Conservation (phyloP, 139 green algal species). For the Nannochloris sp. region DNA sequence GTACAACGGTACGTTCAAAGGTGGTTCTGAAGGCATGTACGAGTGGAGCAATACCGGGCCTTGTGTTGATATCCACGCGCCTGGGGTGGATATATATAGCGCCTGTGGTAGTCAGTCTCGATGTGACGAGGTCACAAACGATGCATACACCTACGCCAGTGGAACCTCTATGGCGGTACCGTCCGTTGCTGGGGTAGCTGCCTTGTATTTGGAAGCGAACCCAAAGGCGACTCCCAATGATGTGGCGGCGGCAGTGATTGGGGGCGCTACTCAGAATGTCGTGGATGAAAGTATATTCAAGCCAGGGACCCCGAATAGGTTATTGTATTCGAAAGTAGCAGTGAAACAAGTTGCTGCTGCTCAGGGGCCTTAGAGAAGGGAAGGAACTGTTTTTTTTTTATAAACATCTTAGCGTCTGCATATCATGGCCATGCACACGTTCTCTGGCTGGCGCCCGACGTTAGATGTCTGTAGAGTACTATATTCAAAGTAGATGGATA, state of each 20-base stretch:
- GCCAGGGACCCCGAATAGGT: conserved; percentile 15
- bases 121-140: conserved; percentile 9
- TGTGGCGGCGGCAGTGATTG: not conserved
- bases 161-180: conserved; percentile 39
- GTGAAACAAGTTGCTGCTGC: too few relatives aligned
- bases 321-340: too few relatives aligned
- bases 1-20: not conserved
- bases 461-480: too few relatives aligned
- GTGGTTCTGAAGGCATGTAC: conserved; percentile 27
- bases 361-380: too few relatives aligned
- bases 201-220: conserved; percentile 30
- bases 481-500: too few relatives aligned
- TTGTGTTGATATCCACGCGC: conserved; percentile 41
- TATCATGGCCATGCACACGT: too few relatives aligned
- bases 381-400: too few relatives aligned
- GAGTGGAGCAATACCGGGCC: conserved; percentile 32
- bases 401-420: too few relatives aligned
- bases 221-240: not conserved
- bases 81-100: conserved; percentile 37
- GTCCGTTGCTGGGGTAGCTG: conserved; percentile 47
- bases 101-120: conserved; percentile 32
- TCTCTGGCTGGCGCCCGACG: too few relatives aligned
- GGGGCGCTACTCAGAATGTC: not conserved
- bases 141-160: conserved; percentile 15
- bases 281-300: conserved; percentile 8